Conservation (phyloP, 225 moss, liverwort and hornwort species). For the Anthoceros angustus region DNA sequence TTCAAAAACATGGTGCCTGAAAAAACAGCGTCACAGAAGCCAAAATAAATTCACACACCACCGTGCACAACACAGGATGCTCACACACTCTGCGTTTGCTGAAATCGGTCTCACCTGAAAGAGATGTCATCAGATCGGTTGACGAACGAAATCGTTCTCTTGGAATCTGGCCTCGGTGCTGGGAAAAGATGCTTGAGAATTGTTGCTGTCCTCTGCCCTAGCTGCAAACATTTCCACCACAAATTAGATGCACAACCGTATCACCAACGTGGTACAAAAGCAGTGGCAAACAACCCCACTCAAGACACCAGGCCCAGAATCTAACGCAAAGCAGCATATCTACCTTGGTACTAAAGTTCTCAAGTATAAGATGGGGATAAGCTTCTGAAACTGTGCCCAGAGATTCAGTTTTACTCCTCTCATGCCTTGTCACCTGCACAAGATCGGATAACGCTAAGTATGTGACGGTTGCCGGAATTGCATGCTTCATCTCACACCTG, state of each 20-base stretch:
- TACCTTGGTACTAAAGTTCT: constrained; percentile 70
- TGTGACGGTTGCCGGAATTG: neutral
- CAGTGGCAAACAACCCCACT: neutral
- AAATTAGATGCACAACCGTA: neutral
- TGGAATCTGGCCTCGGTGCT: constrained; percentile 62
- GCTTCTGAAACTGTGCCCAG: constrained; percentile 94
- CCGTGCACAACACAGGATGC: no score
- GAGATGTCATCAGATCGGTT: constrained; percentile 82
- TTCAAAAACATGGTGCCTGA: no score
- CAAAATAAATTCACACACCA: no score
- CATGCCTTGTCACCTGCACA: constrained; percentile 70
- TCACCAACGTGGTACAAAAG: neutral
- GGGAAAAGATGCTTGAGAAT: constrained; percentile 79
- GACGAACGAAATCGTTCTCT: constrained; percentile 81
- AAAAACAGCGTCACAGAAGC: no score
- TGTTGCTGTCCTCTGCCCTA: constrained; percentile 69
- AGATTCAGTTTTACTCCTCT: constrained; percentile 65
- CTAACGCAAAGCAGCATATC: neutral
- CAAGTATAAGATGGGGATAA: constrained; percentile 81
- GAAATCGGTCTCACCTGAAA: constrained; percentile 39
- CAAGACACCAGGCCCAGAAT: neutral
- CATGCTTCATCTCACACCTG: neutral
- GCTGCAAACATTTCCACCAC: constrained; percentile 13
- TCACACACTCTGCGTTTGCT: no score
- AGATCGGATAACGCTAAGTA: neutral